Evolutionary conservation across 768 basidiomycete genomes (phyloP), one percentile per base, ranked within the genome.

Genomic region (Crucibulum laeve): DNA sequence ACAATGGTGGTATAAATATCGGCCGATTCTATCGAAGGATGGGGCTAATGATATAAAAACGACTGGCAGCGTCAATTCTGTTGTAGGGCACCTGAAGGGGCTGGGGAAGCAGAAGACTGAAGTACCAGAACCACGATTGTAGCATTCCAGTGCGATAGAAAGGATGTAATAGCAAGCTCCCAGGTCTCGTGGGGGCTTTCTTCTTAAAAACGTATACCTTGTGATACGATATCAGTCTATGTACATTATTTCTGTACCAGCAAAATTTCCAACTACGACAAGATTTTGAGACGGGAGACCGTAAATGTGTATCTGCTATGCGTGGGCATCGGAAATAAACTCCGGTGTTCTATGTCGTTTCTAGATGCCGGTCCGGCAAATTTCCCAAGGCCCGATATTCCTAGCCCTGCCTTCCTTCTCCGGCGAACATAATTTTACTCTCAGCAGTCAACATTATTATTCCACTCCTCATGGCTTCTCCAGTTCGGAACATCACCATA

Each of bases 1-100:
- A 62, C 65, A 62, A 35, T 91, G 88, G 88, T 91, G 88, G 88
- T 73, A 79, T 56, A 69, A 74, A 43, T n/a, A 37, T 37, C 35
- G 35, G 8, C 8, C 28, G 28, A n/a, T n/a, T 30, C n/a, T 30
- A n/a, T n/a, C n/a, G n/a, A n/a, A n/a, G n/a, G n/a, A n/a, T n/a
- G n/a, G n/a, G n/a, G n/a, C n/a, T n/a, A n/a, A n/a, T n/a, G n/a
- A n/a, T n/a, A n/a, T n/a, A 15, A 15, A 32, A 15, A 15, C 4
- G 30, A 32, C 11, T 2, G 30, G 15, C 30, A 15, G 15, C 11
- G 4, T 13, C 13, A 32, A n/a, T 30, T 30, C 30, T 32, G 30
- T 15, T 32, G 15, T 15, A 32, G 30, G 30, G 15, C 11, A 32
- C 30, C 15, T 32, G 30, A 32, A 32, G 30, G 4, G 15, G 13